These are phyloP conservation scores for Tolypocladium endophyticum DNA, from an alignment of 2,329 filamentous ascomycete species.

Conservation along the genomic window DNA sequence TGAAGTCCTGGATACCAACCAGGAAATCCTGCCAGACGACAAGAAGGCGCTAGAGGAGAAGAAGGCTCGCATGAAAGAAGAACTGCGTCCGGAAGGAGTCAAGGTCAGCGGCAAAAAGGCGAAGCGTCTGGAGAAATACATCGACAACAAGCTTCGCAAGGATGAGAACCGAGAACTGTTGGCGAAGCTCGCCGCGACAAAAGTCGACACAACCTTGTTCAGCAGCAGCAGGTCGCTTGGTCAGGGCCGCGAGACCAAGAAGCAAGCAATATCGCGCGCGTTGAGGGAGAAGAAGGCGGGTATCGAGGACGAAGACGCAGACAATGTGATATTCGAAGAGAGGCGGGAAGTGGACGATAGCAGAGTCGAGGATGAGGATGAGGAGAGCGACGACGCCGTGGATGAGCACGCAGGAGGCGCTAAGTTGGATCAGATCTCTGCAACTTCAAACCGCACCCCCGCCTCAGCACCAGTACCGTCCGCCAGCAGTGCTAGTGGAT, in stretches of 20 bases:
- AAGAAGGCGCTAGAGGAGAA: conserved; percentile 43
- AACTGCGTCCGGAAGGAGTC: conserved; percentile 37
- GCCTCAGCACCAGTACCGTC: conserved; percentile 3
- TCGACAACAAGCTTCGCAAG: conserved; percentile 85
- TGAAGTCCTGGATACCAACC: conserved; percentile 26
- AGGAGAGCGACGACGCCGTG: conserved; percentile 11
- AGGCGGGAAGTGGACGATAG: conserved; percentile 17
- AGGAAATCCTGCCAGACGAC: conserved; percentile 23
- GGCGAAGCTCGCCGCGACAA: conserved; percentile 68
- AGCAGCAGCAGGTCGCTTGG: conserved; percentile 71
- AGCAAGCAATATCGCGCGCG: conserved; percentile 53
- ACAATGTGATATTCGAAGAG: conserved; percentile 38
- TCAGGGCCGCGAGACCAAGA: conserved; percentile 59
- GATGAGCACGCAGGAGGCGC: conserved; percentile 8
- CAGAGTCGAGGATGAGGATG: conserved; percentile 20
- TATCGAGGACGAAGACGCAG: conserved; percentile 37
- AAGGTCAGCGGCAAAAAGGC: conserved; percentile 56
- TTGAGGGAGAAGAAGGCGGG: conserved; percentile 56
- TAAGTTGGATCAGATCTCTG: not conserved
- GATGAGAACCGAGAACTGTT: conserved; percentile 82
- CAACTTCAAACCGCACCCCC: conserved; percentile 3
- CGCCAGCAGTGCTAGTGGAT: not conserved
- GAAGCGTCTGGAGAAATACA: conserved; percentile 58
- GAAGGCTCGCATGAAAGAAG: conserved; percentile 43
- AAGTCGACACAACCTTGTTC: conserved; percentile 73